Evolutionary conservation across 306 rosid genomes (phyloP), one percentile per base, ranked within the genome.

Genomic region (Delonix regia): DNA sequence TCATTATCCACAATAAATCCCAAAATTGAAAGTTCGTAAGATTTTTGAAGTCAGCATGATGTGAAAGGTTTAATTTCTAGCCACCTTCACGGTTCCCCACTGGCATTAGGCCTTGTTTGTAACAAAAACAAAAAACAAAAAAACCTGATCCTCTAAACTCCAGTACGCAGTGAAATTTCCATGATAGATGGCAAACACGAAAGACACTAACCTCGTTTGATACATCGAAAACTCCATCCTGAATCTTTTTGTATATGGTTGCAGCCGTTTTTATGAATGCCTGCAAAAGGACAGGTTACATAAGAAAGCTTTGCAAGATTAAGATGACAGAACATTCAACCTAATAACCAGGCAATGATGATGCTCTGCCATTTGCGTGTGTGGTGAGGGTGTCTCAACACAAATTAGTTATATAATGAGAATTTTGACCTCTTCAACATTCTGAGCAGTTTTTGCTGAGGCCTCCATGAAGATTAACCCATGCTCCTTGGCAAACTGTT

Each of bases 391-490:
- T 27, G 33, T 60, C 38, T 21, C 59, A 79, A 75, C 21, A 33
- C 12, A 36, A n/a, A n/a, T n/a, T 22, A 68, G 10, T 38, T 38
- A 6, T 12, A 77, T 34, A 41, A 59, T 38, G 18, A 51, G 78
- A 74, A 7, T 78, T 45, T 55, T 81, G 45, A 92, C 99, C 99
- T 95, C 99, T 87, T 95, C 99, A 48, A 95, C 98, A 83, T 95
- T 92, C 78, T 92, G 99, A 69, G 99, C 98, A 49, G 99, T 95
- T 86, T 90, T 95, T 74, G 99, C 99, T 9, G 99, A 95, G 62
- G 98, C 99, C 80, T 95, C 99, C 99, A 95, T 92, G 83, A 92
- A 91, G 79, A 95, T 90, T 83, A 95, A 82, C 1, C 99, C 98
- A 56, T 95, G 93, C 82, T 95, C 99, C 91, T 91, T 95, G 57